Evolutionary conservation across 73 alveolate genomes (phyloP).

Genomic region (Symbiodinium natans): DNA sequence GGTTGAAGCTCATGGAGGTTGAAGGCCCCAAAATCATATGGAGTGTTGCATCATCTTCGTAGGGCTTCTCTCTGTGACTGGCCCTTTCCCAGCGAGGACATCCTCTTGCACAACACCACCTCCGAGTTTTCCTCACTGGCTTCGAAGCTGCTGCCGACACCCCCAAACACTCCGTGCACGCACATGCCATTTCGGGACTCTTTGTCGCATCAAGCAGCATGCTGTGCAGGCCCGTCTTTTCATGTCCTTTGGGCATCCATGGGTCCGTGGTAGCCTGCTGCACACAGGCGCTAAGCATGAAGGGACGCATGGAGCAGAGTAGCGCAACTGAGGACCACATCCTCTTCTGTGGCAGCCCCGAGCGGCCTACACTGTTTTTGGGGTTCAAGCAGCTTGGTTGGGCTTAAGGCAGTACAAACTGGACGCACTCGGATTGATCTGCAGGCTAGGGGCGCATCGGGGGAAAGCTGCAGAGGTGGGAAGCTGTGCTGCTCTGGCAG

Average conservation of each 20-base stretch:
- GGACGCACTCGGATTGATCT: no score
- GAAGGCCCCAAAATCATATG: no score
- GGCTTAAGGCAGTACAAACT: no score
- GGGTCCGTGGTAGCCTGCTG: not conserved
- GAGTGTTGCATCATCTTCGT: no score
- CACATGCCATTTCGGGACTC: not conserved
- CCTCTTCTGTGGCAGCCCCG: slow-evolving; percentile 9
- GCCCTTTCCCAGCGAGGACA: not conserved
- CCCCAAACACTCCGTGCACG: not conserved
- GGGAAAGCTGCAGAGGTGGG: no score
- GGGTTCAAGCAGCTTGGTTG: not conserved
- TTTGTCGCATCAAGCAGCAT: not conserved
- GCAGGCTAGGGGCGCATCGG: no score
- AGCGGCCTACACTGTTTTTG: not conserved
- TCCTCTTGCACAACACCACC: not conserved
- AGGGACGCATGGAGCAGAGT: not conserved
- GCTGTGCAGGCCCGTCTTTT: not conserved
- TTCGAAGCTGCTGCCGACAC: not conserved
- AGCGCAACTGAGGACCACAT: not conserved
- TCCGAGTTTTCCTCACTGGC: not conserved
- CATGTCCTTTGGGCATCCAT: not conserved
- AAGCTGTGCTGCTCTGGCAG: slow-evolving; percentile 1
- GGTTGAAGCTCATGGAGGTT: no score
- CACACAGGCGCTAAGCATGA: not conserved
- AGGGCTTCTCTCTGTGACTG: no score